These are phyloP conservation scores for Lenzites betulinus DNA, from an alignment of 768 basidiomycete species.

Conservation along the genomic window DNA sequence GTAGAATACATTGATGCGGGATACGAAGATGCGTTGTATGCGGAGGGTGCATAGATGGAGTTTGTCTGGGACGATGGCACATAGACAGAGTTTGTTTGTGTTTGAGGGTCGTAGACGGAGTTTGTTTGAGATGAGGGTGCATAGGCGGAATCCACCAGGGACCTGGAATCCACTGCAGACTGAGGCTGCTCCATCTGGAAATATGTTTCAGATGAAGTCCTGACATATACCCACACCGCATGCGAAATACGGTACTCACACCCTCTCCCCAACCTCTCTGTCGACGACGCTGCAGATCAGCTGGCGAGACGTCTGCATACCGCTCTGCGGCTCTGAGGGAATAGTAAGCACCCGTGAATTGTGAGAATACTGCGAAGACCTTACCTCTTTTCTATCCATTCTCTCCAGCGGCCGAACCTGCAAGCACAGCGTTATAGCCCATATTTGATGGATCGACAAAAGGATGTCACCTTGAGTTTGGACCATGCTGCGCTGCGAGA, in stretches of 20 bases:
- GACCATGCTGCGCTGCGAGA: slow-evolving; percentile 72
- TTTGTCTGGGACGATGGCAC: slow-evolving; percentile 1
- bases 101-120: neutral
- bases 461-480: slow-evolving; percentile 73
- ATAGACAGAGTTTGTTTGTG: slow-evolving; percentile 7
- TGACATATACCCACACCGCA: slow-evolving; percentile 1
- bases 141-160: slow-evolving; percentile 1
- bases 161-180: neutral
- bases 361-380: neutral
- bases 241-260: slow-evolving; percentile 24
- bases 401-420: slow-evolving; percentile 84
- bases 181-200: slow-evolving; percentile 9
- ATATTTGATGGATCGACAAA: neutral
- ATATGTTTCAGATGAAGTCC: neutral
- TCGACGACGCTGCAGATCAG: slow-evolving; percentile 56
- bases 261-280: slow-evolving; percentile 72
- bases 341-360: slow-evolving; percentile 6
- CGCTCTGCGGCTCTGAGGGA: slow-evolving; percentile 78
- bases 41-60: neutral
- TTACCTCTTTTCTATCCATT: slow-evolving; percentile 88
- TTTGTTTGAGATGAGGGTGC: slow-evolving; percentile 2
- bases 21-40: slow-evolving; percentile 8
- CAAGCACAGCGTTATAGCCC: neutral
- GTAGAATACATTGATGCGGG: slow-evolving; percentile 21
- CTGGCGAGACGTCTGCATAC: slow-evolving; percentile 63